Percentiles rank a stretch among this genome's conserved stretches.
Conservation (phyloP, 257 asterid genomes). For the Verbena officinalis region DNA sequence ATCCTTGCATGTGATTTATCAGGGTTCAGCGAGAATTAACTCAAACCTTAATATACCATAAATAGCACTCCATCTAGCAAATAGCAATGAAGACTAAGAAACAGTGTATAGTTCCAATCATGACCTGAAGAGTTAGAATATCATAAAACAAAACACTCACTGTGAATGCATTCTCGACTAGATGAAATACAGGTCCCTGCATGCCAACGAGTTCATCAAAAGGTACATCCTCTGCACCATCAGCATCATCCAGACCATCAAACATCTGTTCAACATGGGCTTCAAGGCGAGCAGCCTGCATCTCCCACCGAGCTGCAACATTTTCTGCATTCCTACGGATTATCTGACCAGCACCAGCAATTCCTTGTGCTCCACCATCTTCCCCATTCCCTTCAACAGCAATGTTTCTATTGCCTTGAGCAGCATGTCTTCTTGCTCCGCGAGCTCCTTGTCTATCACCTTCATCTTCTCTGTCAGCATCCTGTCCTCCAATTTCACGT, state of each 20-base stretch:
- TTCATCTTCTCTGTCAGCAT: constrained; percentile 92
- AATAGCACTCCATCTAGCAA: not conserved
- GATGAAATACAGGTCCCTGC: constrained; percentile 99
- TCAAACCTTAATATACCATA: not conserved
- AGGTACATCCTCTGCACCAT: constrained; percentile 99
- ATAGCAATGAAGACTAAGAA: not conserved
- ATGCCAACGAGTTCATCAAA: constrained; percentile 99
- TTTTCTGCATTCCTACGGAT: constrained; percentile 93
- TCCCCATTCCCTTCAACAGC: constrained; percentile 82
- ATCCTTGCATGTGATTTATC: not conserved
- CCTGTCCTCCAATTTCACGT: constrained; percentile 94
- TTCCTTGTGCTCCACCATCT: constrained; percentile 80
- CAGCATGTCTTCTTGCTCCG: constrained; percentile 81
- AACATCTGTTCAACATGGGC: constrained; percentile 99
- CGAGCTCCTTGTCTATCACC: constrained; percentile 95
- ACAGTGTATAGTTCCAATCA: too few relatives aligned
- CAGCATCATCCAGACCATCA: constrained; percentile 99
- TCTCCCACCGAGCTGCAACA: constrained; percentile 94
- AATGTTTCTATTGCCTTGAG: constrained; percentile 73
- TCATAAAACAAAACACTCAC: constrained; percentile 46
- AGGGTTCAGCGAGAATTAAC: not conserved
- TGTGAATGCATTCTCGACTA: constrained; percentile 96
- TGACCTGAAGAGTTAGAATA: not conserved
- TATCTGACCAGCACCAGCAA: constrained; percentile 92
- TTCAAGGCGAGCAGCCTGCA: constrained; percentile 98